Conservation (phyloP, 768 basidiomycete genomes). For the Dendrothele bispora region DNA sequence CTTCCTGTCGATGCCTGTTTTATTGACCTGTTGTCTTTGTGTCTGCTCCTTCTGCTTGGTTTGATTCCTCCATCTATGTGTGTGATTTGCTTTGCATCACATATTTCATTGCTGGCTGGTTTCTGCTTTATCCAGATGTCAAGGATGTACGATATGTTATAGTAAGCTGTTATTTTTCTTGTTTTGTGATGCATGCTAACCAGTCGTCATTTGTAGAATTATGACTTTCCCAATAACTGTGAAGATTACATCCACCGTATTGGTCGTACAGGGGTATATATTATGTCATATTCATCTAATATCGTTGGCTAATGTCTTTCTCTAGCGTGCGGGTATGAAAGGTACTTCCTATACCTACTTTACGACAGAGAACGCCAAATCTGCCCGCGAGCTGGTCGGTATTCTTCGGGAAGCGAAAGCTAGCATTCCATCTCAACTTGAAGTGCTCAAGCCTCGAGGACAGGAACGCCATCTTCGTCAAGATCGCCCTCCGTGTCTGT, state of each 20-base stretch:
- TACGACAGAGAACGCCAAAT: slow-evolving; percentile 94
- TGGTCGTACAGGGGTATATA: slow-evolving; percentile 87
- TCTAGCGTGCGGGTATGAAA: slow-evolving; percentile 85
- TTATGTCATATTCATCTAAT: not conserved
- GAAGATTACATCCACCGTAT: slow-evolving; percentile 99
- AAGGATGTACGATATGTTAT: slow-evolving; percentile 99
- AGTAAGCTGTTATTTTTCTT: slow-evolving; percentile 52
- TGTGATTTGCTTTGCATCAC: slow-evolving; percentile 32
- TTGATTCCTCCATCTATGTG: slow-evolving; percentile 28
- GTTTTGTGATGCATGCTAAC: not conserved
- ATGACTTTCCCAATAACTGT: slow-evolving; percentile 97
- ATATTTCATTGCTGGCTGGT: slow-evolving; percentile 24
- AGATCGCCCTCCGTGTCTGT: no score
- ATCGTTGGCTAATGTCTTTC: slow-evolving; percentile 14
- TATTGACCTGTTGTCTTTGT: slow-evolving; percentile 37
- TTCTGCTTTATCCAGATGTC: slow-evolving; percentile 67
- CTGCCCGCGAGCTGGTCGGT: slow-evolving; percentile 85
- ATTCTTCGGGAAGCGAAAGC: slow-evolving; percentile 90
- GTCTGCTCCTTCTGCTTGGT: slow-evolving; percentile 29
- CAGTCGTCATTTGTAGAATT: slow-evolving; percentile 59
- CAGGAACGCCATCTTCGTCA: no score
- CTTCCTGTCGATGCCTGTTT: slow-evolving; percentile 6
- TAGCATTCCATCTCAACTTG: slow-evolving; percentile 81
- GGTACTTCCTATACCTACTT: slow-evolving; percentile 96
- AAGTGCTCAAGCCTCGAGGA: no score